Base-by-base conservation (phyloP, 2,329 filamentous ascomycete species). In the Nannizziopsis barbatae region DNA sequence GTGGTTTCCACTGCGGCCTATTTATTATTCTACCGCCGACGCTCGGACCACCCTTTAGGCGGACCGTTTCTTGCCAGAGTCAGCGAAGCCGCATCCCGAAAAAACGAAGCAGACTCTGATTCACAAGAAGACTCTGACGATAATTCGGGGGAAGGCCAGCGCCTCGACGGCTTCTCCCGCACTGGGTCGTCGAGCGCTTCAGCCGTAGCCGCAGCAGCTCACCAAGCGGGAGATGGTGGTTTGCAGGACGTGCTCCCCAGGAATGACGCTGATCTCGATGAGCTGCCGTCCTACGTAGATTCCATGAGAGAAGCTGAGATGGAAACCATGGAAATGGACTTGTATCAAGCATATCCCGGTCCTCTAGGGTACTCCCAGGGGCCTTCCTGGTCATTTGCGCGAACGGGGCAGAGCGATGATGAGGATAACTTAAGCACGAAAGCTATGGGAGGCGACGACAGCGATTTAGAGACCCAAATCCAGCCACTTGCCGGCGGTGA, bases 1-100 rank as follows among this genome's bases (percentile, higher is more conserved):
- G 77, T 87, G 7, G 77, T 94, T 4, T 84, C 86, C 3, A 69
- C 77, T 12, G 82, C 84, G 15, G 92, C 92, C 0, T 98, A 98
- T 66, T 76, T 98, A 9, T 75, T 98, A 31, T 98, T 98, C 73
- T 98, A 98, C 69, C 86, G 92, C 36, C 84, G 92, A 50, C 83
- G 87, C 54, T 86, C 87, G 4, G 74, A 77, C 6, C 68, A 67
- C 53, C 84, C 87, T 53, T 79, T 98, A 55, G 92, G 92, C 50
- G 89, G 89, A 20, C 75, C 81, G 39, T 76, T 76, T 45, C 81
- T 95, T 52, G 76, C 81, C 56, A 72, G 81, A 55, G 80, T 95
- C 43, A 72, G 86, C 47, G 76, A 81, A 45, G 72, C 75, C 48
- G 84, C 77, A 59, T 73, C 75, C 54, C 74, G 75, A 51, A 68